Percentiles rank a stretch among this genome's conserved stretches.
These are phyloP conservation scores for Starmerella bombi DNA, from an alignment of 805 yeast genomes.

Conservation along the genomic window DNA sequence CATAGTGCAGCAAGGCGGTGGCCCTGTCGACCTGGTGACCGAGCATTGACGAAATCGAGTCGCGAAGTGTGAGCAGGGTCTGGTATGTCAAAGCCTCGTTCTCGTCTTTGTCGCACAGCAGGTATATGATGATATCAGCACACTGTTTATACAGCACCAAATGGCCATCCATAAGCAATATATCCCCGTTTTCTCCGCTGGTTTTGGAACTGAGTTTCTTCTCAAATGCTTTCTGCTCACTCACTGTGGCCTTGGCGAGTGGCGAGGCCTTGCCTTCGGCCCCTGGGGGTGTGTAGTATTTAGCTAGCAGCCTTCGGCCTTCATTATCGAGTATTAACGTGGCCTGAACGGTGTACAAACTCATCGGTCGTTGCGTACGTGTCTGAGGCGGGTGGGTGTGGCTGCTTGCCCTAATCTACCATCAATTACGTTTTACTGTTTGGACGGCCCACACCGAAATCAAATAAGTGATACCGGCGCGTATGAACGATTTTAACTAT, in stretches of 20 bases:
- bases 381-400: not conserved
- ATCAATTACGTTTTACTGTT: too few species aligned
- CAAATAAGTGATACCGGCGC: too few species aligned
- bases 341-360: constrained; percentile 74
- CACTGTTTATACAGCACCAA: constrained; percentile 77
- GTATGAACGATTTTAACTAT: constrained; percentile 35
- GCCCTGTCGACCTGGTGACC: constrained; percentile 59
- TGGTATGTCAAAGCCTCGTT: constrained; percentile 72
- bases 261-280: constrained; percentile 37
- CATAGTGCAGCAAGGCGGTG: constrained; percentile 69
- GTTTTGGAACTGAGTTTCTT: constrained; percentile 56
- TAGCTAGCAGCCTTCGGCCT: constrained; percentile 69
- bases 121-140: constrained; percentile 57
- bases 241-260: constrained; percentile 32
- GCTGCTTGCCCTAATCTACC: not conserved
- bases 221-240: constrained; percentile 70
- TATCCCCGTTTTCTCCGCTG: constrained; percentile 67
- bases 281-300: constrained; percentile 51
- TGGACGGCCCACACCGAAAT: too few species aligned
- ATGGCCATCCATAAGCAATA: constrained; percentile 64
- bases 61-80: constrained; percentile 62
- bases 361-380: constrained; percentile 17
- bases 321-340: constrained; percentile 66
- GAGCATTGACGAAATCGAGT: constrained; percentile 66
- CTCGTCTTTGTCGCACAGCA: constrained; percentile 66